Evolutionary conservation across 495 filamentous ascomycete species (phyloP).

Genomic region (Trichoderma erinaceum): DNA sequence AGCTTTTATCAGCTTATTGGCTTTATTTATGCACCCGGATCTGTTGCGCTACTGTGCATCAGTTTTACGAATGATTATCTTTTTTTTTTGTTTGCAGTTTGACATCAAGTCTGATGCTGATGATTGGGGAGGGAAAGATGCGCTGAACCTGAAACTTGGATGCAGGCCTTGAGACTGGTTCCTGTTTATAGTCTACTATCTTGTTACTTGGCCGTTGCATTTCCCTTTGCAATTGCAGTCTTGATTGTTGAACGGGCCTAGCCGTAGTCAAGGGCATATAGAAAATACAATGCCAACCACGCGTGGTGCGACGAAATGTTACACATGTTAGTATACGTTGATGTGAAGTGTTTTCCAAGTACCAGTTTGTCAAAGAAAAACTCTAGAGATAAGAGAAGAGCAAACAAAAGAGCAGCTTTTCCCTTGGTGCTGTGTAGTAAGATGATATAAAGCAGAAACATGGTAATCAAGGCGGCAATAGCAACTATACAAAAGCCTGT

Average conservation of each 20-base stretch:
- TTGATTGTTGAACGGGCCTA: neutral
- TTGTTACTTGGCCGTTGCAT: neutral
- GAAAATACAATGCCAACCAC: neutral
- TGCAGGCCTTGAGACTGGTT: neutral
- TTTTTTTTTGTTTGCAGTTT: neutral
- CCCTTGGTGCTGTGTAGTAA: too few relatives aligned
- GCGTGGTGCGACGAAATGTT: neutral
- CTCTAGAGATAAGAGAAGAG: too few relatives aligned
- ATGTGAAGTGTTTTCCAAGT: neutral
- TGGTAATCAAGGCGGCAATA: too few relatives aligned
- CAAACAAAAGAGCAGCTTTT: too few relatives aligned
- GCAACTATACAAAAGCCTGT: too few relatives aligned
- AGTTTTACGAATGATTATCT: neutral
- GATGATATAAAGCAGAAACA: too few relatives aligned
- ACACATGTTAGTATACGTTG: neutral
- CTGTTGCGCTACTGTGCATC: neutral
- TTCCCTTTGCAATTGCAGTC: neutral
- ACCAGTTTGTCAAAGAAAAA: too few relatives aligned
- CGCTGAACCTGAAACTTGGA: neutral
- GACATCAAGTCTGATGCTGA: too few relatives aligned
- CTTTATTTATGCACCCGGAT: neutral
- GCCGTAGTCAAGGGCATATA: slow-evolving; percentile 8
- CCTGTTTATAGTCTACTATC: neutral
- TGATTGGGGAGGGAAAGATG: too few relatives aligned
- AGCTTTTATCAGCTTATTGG: neutral